These are phyloP conservation scores for Biscogniauxia marginata DNA, from an alignment of 2,329 filamentous ascomycete genomes.

Conservation along the genomic window DNA sequence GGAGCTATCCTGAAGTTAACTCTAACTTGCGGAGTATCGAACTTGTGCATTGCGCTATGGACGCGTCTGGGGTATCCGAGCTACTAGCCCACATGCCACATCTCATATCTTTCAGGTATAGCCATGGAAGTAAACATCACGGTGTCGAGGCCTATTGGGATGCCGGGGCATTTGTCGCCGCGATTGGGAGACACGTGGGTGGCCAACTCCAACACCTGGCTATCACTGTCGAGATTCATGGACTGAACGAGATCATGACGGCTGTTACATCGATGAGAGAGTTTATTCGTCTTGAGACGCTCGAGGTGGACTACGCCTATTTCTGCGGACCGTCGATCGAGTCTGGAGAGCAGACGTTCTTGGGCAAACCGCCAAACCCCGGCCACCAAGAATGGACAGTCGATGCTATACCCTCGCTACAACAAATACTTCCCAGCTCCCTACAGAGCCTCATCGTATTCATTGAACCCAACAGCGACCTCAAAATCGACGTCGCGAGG, in stretches of 20 bases:
- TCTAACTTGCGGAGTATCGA: slow-evolving; percentile 10
- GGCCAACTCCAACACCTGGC: slow-evolving; percentile 13
- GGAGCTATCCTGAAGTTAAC: slow-evolving; percentile 6
- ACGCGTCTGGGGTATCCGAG: slow-evolving; percentile 4
- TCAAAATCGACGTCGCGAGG: not conserved
- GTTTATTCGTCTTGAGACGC: slow-evolving; percentile 9
- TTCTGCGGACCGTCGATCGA: slow-evolving; percentile 10
- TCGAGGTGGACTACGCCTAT: slow-evolving; percentile 4
- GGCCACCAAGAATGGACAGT: slow-evolving; percentile 2
- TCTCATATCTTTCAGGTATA: slow-evolving; percentile 9
- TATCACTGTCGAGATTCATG: slow-evolving; percentile 6
- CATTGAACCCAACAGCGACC: not conserved
- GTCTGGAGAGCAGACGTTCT: slow-evolving; percentile 8
- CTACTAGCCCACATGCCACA: slow-evolving; percentile 15
- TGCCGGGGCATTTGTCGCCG: slow-evolving; percentile 13
- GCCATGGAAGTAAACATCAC: slow-evolving; percentile 6
- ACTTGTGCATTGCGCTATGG: slow-evolving; percentile 8
- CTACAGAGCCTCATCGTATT: slow-evolving; percentile 6
- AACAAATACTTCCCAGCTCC: slow-evolving; percentile 6
- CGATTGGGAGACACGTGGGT: slow-evolving; percentile 14
- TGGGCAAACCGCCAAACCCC: not conserved
- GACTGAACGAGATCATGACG: slow-evolving; percentile 1
- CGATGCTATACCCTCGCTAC: slow-evolving; percentile 3
- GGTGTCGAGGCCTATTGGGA: slow-evolving; percentile 12
- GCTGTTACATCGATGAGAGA: slow-evolving; percentile 9